phyloP scores from a whole-genome alignment of 495 filamentous ascomycete genomes.

The Penicillium ucsense region DNA sequence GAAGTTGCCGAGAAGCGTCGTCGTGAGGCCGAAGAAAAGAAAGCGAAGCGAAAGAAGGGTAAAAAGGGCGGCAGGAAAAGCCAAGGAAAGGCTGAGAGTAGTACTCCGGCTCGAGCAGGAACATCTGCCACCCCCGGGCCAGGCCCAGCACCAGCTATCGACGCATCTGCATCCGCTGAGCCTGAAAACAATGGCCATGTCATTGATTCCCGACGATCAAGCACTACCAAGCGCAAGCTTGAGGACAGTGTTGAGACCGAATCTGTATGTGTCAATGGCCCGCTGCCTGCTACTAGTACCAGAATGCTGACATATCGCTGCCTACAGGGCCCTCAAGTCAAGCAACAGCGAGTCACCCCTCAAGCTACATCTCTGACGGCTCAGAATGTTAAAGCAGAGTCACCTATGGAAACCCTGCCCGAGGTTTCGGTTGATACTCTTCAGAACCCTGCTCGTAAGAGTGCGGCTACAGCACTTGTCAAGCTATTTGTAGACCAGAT shows the following conservation, averaged over 20 bases:
- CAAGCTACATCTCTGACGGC: constrained; percentile 9
- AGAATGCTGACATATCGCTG: constrained; percentile 5
- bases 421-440: constrained; percentile 30
- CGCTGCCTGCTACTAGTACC: too few relatives aligned
- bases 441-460: constrained; percentile 37
- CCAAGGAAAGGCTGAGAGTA: constrained; percentile 29
- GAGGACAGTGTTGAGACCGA: constrained; percentile 30
- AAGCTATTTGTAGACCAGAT: constrained; percentile 46
- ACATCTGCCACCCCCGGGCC: constrained; percentile 23
- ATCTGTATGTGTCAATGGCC: constrained; percentile 14
- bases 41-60: constrained; percentile 36
- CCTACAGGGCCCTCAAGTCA: constrained; percentile 28
- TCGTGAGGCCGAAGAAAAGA: constrained; percentile 40
- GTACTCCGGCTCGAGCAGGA: constrained; percentile 23
- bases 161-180: constrained; percentile 15
- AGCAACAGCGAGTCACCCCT: constrained; percentile 31
- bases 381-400: constrained; percentile 25
- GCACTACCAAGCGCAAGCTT: constrained; percentile 37
- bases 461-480: constrained; percentile 39
- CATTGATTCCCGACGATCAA: constrained; percentile 18
- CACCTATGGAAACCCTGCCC: constrained; percentile 9
- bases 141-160: constrained; percentile 11
- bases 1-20: constrained; percentile 46
- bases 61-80: constrained; percentile 35
- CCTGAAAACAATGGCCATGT: constrained; percentile 24